Conservation (phyloP, 768 basidiomycete genomes). For the Tricholomella constricta region DNA sequence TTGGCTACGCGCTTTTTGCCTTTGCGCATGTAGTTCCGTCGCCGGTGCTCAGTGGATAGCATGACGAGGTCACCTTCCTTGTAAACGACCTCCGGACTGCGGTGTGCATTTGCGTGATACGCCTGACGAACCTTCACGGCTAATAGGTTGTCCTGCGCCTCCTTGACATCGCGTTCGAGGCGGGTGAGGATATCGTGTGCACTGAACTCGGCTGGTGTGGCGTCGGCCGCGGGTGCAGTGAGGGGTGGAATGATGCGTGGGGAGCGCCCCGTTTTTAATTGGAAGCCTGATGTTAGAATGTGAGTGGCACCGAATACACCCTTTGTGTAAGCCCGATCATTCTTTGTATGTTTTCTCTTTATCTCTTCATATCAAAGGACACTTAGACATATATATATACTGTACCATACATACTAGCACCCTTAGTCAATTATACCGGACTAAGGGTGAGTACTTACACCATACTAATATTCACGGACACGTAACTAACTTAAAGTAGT, state of each 20-base stretch:
- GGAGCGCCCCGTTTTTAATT: constrained; percentile 23
- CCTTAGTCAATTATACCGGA: no score
- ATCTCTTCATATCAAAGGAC: no score
- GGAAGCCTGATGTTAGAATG: no score
- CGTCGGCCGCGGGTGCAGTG: not conserved
- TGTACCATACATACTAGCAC: no score
- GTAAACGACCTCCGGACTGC: constrained; percentile 21
- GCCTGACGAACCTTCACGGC: constrained; percentile 31
- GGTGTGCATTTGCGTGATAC: constrained; percentile 28
- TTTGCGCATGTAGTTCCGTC: constrained; percentile 28
- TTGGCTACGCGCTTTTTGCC: constrained; percentile 37
- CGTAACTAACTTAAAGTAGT: no score
- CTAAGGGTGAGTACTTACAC: no score
- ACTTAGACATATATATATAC: no score
- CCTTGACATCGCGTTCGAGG: constrained; percentile 15
- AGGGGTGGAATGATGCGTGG: constrained; percentile 30
- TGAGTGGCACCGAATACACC: no score
- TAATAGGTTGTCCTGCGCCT: constrained; percentile 35
- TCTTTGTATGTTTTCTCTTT: no score
- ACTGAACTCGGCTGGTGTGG: not conserved
- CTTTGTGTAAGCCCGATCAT: no score
- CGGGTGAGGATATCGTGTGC: not conserved
- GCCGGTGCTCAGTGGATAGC: constrained; percentile 34
- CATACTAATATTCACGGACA: no score
- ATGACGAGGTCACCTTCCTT: constrained; percentile 36